Evolutionary conservation across 2,329 filamentous ascomycete genomes (phyloP), one percentile per base, ranked within the genome.

Genomic region (Aspergillus ruber): DNA sequence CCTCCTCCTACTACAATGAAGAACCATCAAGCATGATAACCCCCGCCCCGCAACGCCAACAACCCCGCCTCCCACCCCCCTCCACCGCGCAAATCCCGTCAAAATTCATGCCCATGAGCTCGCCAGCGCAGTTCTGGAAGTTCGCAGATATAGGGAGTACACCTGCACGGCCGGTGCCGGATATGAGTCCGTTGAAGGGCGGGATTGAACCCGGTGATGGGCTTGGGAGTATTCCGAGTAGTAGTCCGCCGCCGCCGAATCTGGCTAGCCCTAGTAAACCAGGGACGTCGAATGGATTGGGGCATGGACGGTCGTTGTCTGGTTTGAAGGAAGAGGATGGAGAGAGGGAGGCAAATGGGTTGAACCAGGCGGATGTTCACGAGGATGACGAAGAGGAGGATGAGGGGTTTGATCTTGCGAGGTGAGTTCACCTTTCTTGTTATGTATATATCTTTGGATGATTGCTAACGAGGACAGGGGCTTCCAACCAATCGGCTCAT

Each of bases 51-150:
- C 67, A 74, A 51, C 68, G 73, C 17, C 71, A 76, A 43, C 73
- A 75, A 46, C 73, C 73, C 4, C 68, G 68, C 7, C 63, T 75
- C 4, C 72, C 72, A 10, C 73, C 73, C 6, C 74, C 74, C 0
- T 75, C 72, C 54, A 76, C 74, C 2, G 69, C 72, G 3, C 72
- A 74, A 46, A 67, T 74, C 13, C 74, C 74, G 1, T 74, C 72
- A 17, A 75, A 74, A 52, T 75, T 75, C 56, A 75, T 76, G 73
- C 71, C 72, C 4, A 71, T 75, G 63, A 75, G 73, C 50, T 75
- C 71, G 4, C 74, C 74, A 1, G 73, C 73, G 4, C 71, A 75
- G 39, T 76, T 75, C 56, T 76, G 73, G 73, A 75, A 74, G 46
- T 71, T 73, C 38, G 70, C 68, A 17, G 68, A 71, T 49, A 72